Evolutionary conservation across 805 yeast genomes (phyloP).

Genomic region (Nakazawaea holstii): DNA sequence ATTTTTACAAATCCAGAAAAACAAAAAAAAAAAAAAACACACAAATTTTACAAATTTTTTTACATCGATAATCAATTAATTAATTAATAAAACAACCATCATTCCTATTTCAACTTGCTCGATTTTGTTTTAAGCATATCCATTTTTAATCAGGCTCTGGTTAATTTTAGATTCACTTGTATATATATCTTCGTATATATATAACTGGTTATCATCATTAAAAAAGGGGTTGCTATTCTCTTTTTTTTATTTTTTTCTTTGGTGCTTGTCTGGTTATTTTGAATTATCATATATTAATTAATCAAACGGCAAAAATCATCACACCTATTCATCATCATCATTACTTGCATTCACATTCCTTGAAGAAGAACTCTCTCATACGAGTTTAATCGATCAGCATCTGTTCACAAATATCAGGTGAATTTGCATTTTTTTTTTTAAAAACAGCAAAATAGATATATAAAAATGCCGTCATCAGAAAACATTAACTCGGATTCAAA

Average conservation of each 20-base stretch:
- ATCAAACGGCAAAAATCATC: not conserved
- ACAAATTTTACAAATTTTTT: too few relatives aligned
- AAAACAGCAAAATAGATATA: too few relatives aligned
- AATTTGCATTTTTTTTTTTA: too few relatives aligned
- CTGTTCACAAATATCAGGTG: too few relatives aligned
- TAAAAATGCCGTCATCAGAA: not conserved
- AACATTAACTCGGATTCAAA: not conserved
- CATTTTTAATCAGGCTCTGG: too few relatives aligned
- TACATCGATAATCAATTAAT: too few relatives aligned
- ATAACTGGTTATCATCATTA: not conserved
- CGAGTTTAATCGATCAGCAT: too few relatives aligned
- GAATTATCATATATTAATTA: not conserved
- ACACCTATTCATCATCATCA: not conserved
- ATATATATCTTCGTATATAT: not conserved
- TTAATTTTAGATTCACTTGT: not conserved
- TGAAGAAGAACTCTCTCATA: not conserved
- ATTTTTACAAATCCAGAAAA: too few relatives aligned
- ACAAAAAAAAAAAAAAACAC: too few relatives aligned
- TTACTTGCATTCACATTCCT: not conserved
- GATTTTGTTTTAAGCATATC: too few relatives aligned
- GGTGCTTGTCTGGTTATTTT: not conserved
- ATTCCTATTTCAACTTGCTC: too few relatives aligned
- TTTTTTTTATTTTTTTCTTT: not conserved
- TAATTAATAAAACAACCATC: too few relatives aligned
- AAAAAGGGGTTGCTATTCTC: not conserved